phyloP scores from a whole-genome alignment of 176 grass and related monocot species.

The Carex littledalei region DNA sequence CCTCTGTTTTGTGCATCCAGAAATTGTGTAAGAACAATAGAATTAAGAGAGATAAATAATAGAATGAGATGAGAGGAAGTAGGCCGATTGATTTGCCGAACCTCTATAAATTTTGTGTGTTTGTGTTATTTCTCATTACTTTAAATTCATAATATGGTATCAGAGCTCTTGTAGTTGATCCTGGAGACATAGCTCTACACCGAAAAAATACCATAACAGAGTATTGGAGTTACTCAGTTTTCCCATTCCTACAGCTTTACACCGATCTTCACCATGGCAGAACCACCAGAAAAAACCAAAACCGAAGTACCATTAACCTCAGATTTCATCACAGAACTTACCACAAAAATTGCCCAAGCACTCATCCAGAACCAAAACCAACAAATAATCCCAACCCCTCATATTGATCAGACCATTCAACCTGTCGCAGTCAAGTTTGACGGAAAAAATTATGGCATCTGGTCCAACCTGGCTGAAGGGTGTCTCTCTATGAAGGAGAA shows the following conservation, averaged over 20 bases:
- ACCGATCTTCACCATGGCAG: neutral
- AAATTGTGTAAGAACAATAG: neutral
- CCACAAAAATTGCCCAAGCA: too few species aligned
- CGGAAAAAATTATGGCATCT: neutral
- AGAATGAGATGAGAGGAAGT: neutral
- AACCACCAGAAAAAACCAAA: too few species aligned
- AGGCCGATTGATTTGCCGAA: neutral
- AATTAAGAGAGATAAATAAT: neutral
- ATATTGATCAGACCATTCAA: too few species aligned
- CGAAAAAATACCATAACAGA: neutral
- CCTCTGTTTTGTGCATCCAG: neutral
- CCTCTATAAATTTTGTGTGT: too few species aligned
- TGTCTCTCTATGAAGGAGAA: neutral
- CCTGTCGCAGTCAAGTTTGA: too few species aligned
- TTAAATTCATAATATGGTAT: neutral
- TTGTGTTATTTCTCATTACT: neutral
- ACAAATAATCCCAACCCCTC: too few species aligned
- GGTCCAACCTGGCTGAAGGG: neutral
- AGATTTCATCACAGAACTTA: too few species aligned
- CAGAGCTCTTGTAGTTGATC: too few species aligned
- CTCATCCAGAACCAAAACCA: too few species aligned
- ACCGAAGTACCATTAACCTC: too few species aligned
- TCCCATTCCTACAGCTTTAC: neutral
- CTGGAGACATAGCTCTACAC: neutral
- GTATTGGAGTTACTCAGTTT: neutral